These are phyloP conservation scores for Scenedesmus sp. DNA, from an alignment of 163 green algal species.

Conservation along the genomic window DNA sequence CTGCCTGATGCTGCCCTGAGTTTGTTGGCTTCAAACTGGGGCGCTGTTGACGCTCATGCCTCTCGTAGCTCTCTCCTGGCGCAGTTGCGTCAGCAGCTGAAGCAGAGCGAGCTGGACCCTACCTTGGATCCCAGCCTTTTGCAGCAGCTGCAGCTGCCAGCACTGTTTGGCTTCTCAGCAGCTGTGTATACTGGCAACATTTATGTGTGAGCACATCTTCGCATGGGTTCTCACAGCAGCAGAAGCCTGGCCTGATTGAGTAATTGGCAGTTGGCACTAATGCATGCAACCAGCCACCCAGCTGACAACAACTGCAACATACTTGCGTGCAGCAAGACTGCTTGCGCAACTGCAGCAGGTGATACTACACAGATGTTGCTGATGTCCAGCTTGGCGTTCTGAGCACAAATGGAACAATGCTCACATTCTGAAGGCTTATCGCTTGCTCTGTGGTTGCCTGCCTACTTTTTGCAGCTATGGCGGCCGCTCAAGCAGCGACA, in stretches of 20 bases:
- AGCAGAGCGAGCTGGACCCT: conserved; percentile 71
- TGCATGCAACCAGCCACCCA: neutral
- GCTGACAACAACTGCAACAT: neutral
- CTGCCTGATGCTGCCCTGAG: conserved; percentile 17
- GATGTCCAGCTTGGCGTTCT: neutral
- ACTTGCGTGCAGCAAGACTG: neutral
- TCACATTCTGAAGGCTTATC: neutral
- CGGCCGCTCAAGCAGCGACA: conserved; percentile 23
- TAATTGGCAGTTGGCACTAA: neutral
- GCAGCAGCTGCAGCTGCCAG: conserved; percentile 28
- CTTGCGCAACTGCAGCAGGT: neutral
- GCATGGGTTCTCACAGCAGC: neutral
- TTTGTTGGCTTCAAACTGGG: neutral
- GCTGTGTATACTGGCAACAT: neutral
- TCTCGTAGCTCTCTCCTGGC: conserved; percentile 68
- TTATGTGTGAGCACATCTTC: conserved; percentile 15
- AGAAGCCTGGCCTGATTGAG: neutral
- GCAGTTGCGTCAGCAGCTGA: conserved; percentile 84
- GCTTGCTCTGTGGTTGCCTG: neutral
- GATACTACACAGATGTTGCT: neutral
- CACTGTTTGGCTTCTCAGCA: conserved; percentile 43
- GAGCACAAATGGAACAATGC: neutral
- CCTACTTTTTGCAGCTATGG: neutral
- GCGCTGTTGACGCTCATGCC: neutral
- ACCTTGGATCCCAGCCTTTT: conserved; percentile 75